Evolutionary conservation across 306 rosid genomes (phyloP).

Genomic region (Cercis canadensis): DNA sequence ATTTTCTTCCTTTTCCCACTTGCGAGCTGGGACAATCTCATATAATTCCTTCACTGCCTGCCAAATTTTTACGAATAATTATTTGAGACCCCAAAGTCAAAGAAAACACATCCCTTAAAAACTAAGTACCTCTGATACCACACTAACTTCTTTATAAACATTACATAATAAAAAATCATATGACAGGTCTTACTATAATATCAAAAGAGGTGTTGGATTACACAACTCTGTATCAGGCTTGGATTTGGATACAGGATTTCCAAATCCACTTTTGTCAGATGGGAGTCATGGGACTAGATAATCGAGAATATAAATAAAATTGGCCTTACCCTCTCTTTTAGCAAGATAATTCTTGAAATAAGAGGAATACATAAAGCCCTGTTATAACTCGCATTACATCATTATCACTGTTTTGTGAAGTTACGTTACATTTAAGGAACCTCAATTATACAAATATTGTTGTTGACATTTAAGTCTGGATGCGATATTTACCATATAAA

Average conservation of each 20-base stretch:
- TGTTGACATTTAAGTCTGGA: neutral
- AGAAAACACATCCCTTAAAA: neutral
- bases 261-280: slow-evolving; percentile 20
- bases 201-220: neutral
- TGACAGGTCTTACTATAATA: neutral
- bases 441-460: slow-evolving; percentile 13
- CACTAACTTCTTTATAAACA: neutral
- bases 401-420: neutral
- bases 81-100: neutral
- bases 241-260: neutral
- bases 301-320: too few relatives aligned
- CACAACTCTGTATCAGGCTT: neutral
- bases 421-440: neutral
- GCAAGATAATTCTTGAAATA: neutral
- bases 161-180: slow-evolving; percentile 3
- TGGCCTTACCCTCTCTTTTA: neutral
- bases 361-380: neutral
- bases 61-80: slow-evolving; percentile 14
- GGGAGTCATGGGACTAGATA: too few relatives aligned
- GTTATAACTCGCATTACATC: neutral
- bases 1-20: slow-evolving; percentile 73
- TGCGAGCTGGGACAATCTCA: slow-evolving; percentile 88
- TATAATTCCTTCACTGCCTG: slow-evolving; percentile 94
- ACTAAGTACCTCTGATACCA: slow-evolving; percentile 15
- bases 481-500: too few relatives aligned